Percentiles rank a stretch among this genome's conserved stretches.
These are phyloP conservation scores for Cladosporium phlei DNA, from an alignment of 2,329 filamentous ascomycete species.

Conservation along the genomic window DNA sequence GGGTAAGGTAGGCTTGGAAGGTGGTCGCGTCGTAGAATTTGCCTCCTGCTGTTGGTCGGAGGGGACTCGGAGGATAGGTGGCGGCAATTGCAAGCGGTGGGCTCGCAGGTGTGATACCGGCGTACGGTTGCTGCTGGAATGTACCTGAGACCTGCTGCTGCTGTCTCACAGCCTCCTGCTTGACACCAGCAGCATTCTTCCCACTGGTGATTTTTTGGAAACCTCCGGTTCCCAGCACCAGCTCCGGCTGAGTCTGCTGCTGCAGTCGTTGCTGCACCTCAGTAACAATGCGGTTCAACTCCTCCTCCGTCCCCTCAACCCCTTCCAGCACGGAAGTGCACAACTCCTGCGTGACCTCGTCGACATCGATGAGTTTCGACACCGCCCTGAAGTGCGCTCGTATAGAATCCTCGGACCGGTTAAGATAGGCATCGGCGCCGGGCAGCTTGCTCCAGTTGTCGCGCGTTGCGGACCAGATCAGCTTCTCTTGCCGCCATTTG, in stretches of 20 bases:
- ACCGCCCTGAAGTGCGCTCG: neutral
- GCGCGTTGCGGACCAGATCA: neutral
- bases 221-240: no score
- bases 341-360: neutral
- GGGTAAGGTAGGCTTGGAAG: neutral
- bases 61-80: no score
- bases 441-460: neutral
- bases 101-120: no score
- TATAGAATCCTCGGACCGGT: neutral
- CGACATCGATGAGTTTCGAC: neutral
- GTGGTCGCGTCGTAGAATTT: neutral
- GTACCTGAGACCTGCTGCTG: no score
- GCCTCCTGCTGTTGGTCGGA: conserved; percentile 6
- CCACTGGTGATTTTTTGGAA: no score
- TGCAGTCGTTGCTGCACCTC: no score
- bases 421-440: neutral
- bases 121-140: no score
- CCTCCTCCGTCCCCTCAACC: neutral
- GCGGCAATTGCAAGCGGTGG: no score
- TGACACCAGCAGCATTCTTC: no score
- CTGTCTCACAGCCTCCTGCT: no score
- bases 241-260: no score
- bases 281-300: conserved; percentile 2
- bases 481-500: neutral
- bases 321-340: neutral